Percentiles rank a stretch among this genome's conserved stretches.
phyloP scores from a whole-genome alignment of 768 basidiomycete genomes.

The Postia placenta region DNA sequence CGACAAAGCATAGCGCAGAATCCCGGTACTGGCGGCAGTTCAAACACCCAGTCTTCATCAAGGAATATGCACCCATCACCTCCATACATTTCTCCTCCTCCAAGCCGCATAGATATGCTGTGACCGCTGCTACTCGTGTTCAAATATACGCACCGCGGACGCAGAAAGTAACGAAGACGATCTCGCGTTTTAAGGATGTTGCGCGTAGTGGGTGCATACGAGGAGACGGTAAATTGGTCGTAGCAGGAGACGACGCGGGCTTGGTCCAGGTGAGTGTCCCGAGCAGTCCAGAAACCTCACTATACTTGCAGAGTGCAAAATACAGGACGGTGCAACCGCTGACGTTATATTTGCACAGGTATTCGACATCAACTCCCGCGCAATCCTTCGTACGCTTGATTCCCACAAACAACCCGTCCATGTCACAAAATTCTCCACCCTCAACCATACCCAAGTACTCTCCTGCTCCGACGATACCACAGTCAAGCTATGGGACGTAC shows the following conservation, averaged over 20 bases:
- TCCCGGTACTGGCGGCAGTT: conserved; percentile 85
- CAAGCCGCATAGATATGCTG: conserved; percentile 90
- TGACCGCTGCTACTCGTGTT: conserved; percentile 88
- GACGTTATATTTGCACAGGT: conserved; percentile 38
- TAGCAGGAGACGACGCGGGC: conserved; percentile 94
- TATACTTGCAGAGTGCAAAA: neutral
- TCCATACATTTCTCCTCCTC: conserved; percentile 86
- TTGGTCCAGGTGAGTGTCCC: conserved; percentile 55
- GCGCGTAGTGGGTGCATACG: conserved; percentile 87
- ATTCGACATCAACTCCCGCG: conserved; percentile 87
- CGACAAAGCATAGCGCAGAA: conserved; percentile 61
- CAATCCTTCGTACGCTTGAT: conserved; percentile 88
- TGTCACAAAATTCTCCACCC: conserved; percentile 85
- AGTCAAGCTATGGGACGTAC: conserved; percentile 91
- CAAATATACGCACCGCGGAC: conserved; percentile 96
- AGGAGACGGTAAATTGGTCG: conserved; percentile 88
- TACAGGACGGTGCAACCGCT: neutral
- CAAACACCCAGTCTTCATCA: conserved; percentile 89
- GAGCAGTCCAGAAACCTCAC: neutral
- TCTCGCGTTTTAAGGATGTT: conserved; percentile 95
- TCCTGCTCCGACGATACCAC: conserved; percentile 97
- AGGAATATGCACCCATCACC: conserved; percentile 95
- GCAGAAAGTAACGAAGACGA: conserved; percentile 93
- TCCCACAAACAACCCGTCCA: conserved; percentile 96
- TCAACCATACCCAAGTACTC: conserved; percentile 76